phyloP scores from a whole-genome alignment of 2,329 filamentous ascomycete genomes.

The Sclerotiophoma versabilis region DNA sequence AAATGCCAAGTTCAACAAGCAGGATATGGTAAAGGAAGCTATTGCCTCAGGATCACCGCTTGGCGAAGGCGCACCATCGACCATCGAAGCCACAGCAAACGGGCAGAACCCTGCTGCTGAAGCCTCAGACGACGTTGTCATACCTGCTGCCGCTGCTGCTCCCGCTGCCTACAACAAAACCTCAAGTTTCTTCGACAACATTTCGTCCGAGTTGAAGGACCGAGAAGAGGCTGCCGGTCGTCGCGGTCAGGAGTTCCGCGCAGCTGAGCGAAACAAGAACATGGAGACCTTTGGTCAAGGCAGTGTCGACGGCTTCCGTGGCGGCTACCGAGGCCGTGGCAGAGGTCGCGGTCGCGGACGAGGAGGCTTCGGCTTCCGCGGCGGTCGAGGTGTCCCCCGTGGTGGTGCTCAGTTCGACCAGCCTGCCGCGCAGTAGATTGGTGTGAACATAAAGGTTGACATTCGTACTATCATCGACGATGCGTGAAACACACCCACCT shows the following conservation, averaged over 20 bases:
- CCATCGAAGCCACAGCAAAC: slow-evolving; percentile 48
- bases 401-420: slow-evolving; percentile 39
- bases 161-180: slow-evolving; percentile 79
- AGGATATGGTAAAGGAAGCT: slow-evolving; percentile 86
- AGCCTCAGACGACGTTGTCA: slow-evolving; percentile 56
- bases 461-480: not conserved
- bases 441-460: too few relatives aligned
- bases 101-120: slow-evolving; percentile 46
- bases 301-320: slow-evolving; percentile 84
- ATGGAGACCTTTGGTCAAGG: slow-evolving; percentile 98
- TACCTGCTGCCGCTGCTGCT: slow-evolving; percentile 51
- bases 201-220: slow-evolving; percentile 91
- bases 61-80: slow-evolving; percentile 52
- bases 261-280: slow-evolving; percentile 92
- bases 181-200: slow-evolving; percentile 96
- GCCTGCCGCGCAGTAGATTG: slow-evolving; percentile 28
- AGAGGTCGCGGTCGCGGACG: slow-evolving; percentile 72
- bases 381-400: slow-evolving; percentile 54
- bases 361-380: slow-evolving; percentile 52
- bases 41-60: slow-evolving; percentile 77
- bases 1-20: slow-evolving; percentile 90
- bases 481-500: not conserved
- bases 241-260: slow-evolving; percentile 83
- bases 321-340: slow-evolving; percentile 79
- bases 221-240: slow-evolving; percentile 73